Evolutionary conservation across 2,329 filamentous ascomycete species (phyloP).

Genomic region (Fusarium penzigii): DNA sequence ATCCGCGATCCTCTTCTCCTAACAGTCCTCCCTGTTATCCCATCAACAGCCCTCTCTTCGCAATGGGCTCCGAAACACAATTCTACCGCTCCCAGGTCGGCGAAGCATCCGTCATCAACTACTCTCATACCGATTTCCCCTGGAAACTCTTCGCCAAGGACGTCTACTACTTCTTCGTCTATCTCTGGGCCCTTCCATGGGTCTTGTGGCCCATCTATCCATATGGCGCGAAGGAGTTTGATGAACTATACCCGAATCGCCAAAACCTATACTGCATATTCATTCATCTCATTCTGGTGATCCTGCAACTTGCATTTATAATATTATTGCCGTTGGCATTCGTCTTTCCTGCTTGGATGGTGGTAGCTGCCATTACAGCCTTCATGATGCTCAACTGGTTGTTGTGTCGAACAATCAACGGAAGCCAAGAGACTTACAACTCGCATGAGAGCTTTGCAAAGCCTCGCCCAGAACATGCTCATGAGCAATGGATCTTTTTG

Average conservation of each 20-base stretch:
- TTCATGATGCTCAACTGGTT: slow-evolving; percentile 53
- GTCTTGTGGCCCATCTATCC: slow-evolving; percentile 60
- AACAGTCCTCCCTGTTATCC: too few relatives aligned
- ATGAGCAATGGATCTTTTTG: slow-evolving; percentile 79
- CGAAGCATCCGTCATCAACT: slow-evolving; percentile 58
- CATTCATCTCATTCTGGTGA: slow-evolving; percentile 58
- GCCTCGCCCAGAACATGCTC: slow-evolving; percentile 49
- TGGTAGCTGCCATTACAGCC: slow-evolving; percentile 37
- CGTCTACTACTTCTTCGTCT: slow-evolving; percentile 56
- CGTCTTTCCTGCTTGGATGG: slow-evolving; percentile 51
- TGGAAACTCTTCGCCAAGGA: slow-evolving; percentile 53
- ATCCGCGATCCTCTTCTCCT: too few relatives aligned
- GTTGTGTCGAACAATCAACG: slow-evolving; percentile 54
- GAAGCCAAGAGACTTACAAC: slow-evolving; percentile 47
- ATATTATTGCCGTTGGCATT: slow-evolving; percentile 54
- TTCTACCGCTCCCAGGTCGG: slow-evolving; percentile 63
- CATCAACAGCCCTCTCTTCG: neutral
- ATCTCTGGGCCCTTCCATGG: slow-evolving; percentile 58
- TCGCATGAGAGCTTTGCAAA: slow-evolving; percentile 56
- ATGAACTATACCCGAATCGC: slow-evolving; percentile 63
- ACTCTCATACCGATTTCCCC: slow-evolving; percentile 60
- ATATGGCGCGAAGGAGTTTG: slow-evolving; percentile 53
- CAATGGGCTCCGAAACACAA: slow-evolving; percentile 41
- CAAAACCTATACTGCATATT: slow-evolving; percentile 58
- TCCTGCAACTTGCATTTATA: slow-evolving; percentile 63